These are phyloP conservation scores for Exidia glandulosa DNA, from an alignment of 768 basidiomycete genomes.

Conservation along the genomic window DNA sequence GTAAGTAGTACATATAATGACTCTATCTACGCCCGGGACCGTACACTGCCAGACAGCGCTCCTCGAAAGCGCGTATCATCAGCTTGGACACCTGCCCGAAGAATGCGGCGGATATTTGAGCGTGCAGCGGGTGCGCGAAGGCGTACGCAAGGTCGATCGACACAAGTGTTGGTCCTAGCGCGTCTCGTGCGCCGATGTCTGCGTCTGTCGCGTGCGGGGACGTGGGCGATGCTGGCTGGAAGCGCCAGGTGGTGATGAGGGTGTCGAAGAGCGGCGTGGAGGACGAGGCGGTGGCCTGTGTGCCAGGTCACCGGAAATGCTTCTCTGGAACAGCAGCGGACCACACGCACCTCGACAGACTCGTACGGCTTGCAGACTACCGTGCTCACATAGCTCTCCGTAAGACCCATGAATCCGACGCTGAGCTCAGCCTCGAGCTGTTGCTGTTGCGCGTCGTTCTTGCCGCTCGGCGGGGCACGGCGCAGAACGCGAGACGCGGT, in stretches of 20 bases:
- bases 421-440: slow-evolving; percentile 76
- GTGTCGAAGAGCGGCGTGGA: slow-evolving; percentile 64
- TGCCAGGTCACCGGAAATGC: not conserved
- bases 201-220: slow-evolving; percentile 27
- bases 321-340: not conserved
- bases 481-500: slow-evolving; percentile 54
- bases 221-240: slow-evolving; percentile 43
- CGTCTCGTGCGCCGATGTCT: slow-evolving; percentile 6
- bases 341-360: slow-evolving; percentile 59
- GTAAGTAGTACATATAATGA: not conserved
- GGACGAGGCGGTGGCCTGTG: slow-evolving; percentile 60
- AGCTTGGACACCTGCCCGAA: slow-evolving; percentile 77
- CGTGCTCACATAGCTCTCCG: slow-evolving; percentile 76
- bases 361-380: slow-evolving; percentile 73
- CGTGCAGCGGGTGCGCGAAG: slow-evolving; percentile 80
- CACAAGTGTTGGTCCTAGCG: slow-evolving; percentile 56
- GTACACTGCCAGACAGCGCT: slow-evolving; percentile 66
- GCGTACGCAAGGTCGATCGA: slow-evolving; percentile 77
- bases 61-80: slow-evolving; percentile 91
- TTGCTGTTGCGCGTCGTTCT: slow-evolving; percentile 15
- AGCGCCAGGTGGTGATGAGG: slow-evolving; percentile 62
- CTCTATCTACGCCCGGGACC: slow-evolving; percentile 25
- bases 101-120: slow-evolving; percentile 70
- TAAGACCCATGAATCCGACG: slow-evolving; percentile 78
- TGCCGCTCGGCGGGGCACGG: slow-evolving; percentile 18